Evolutionary conservation across 2,329 filamentous ascomycete species (phyloP).

Genomic region (Hirsutella rhossiliensis): DNA sequence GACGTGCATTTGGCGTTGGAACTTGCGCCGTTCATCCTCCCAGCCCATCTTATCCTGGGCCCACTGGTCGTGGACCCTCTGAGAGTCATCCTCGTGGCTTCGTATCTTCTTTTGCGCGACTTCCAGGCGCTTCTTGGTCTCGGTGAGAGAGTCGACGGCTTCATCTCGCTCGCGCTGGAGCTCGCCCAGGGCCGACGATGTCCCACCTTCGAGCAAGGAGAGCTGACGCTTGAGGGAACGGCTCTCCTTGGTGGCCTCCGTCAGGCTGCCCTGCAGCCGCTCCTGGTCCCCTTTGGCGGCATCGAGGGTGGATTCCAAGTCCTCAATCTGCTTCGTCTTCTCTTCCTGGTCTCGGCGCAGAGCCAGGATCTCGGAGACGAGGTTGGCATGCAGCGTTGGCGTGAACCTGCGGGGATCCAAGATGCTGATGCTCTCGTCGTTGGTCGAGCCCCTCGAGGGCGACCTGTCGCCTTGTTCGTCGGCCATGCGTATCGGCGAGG

Average conservation of each 20-base stretch:
- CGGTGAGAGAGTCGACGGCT: slow-evolving; percentile 57
- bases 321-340: slow-evolving; percentile 77
- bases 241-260: slow-evolving; percentile 59
- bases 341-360: slow-evolving; percentile 83
- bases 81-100: slow-evolving; percentile 70
- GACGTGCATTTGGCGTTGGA: slow-evolving; percentile 81
- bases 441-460: slow-evolving; percentile 44
- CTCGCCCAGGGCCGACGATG: slow-evolving; percentile 73
- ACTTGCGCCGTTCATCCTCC: slow-evolving; percentile 69
- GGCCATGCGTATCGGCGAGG: slow-evolving; percentile 43
- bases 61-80: slow-evolving; percentile 69
- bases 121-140: slow-evolving; percentile 69
- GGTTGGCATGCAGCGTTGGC: slow-evolving; percentile 82
- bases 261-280: slow-evolving; percentile 47
- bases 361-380: slow-evolving; percentile 87
- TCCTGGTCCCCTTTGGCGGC: slow-evolving; percentile 64
- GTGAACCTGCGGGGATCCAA: slow-evolving; percentile 89
- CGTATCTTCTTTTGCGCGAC: slow-evolving; percentile 64
- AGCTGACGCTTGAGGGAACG: slow-evolving; percentile 76
- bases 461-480: slow-evolving; percentile 32
- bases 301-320: slow-evolving; percentile 65
- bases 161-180: slow-evolving; percentile 78
- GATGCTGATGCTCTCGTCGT: slow-evolving; percentile 59
- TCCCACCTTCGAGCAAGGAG: slow-evolving; percentile 76
- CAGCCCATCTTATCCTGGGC: slow-evolving; percentile 72